These are phyloP conservation scores for Malus asiatica DNA, from an alignment of 306 rosid species.

Conservation along the genomic window DNA sequence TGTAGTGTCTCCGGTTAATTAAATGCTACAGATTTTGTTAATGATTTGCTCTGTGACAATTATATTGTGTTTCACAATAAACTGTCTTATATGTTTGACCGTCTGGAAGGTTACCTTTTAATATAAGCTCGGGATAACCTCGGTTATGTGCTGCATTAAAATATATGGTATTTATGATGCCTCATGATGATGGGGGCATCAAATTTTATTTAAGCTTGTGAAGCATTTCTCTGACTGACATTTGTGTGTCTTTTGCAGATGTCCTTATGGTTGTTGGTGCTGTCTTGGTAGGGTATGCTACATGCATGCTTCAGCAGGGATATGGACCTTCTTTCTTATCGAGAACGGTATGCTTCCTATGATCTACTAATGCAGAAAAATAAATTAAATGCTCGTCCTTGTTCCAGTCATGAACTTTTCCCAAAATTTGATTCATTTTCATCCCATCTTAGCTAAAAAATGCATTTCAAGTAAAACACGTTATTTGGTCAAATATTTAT, in stretches of 20 bases:
- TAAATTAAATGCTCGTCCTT: slow-evolving; percentile 2
- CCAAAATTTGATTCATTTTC: slow-evolving; percentile 3
- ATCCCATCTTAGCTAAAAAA: background rate
- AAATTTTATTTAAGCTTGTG: background rate
- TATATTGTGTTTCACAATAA: background rate
- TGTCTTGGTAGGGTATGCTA: slow-evolving; percentile 71
- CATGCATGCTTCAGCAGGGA: slow-evolving; percentile 89
- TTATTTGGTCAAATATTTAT: background rate
- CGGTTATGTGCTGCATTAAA: background rate
- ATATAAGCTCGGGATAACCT: background rate
- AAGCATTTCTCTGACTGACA: slow-evolving; percentile 2
- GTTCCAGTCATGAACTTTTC: background rate
- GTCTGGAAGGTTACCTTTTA: too few species aligned
- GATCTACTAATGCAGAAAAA: background rate
- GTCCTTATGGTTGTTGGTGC: slow-evolving; percentile 83
- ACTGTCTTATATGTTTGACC: background rate
- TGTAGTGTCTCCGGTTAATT: background rate
- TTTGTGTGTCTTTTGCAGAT: slow-evolving; percentile 48
- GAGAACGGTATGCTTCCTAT: slow-evolving; percentile 34
- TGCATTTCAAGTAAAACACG: background rate
- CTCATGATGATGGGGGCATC: background rate
- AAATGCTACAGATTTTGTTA: background rate
- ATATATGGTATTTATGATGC: background rate
- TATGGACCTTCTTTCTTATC: slow-evolving; percentile 59
- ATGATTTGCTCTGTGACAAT: background rate